phyloP scores from a whole-genome alignment of 2,329 filamentous ascomycete genomes.

The Huntiella omanensis region DNA sequence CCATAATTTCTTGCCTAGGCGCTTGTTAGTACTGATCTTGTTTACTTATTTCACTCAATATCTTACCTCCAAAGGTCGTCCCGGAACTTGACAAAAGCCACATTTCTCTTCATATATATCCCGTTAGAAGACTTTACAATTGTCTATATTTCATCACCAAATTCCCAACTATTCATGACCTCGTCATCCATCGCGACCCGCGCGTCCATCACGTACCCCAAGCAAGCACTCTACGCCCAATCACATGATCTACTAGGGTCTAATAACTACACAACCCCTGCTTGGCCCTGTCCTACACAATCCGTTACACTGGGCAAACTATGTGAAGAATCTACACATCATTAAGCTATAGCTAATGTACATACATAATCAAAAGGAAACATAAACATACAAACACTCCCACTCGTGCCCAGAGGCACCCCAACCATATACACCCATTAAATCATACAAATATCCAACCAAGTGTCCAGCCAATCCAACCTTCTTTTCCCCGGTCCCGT shows the following conservation, averaged over 20 bases:
- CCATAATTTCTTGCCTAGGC: slow-evolving; percentile 6
- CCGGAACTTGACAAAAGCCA: slow-evolving; percentile 9
- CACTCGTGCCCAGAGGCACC: too few species aligned
- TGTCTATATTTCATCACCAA: too few species aligned
- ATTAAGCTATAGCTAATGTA: not conserved
- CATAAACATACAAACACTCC: not conserved
- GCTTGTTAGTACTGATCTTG: not conserved
- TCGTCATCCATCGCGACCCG: too few species aligned
- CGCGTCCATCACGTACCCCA: too few species aligned
- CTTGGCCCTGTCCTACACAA: not conserved
- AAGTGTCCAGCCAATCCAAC: slow-evolving; percentile 67
- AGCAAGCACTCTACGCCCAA: too few species aligned
- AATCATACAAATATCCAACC: slow-evolving; percentile 69
- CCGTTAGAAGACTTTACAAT: too few species aligned
- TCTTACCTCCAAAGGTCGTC: not conserved
- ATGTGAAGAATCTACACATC: not conserved
- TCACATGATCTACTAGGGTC: too few species aligned
- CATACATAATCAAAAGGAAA: not conserved
- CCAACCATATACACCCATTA: slow-evolving; percentile 16
- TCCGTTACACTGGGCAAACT: not conserved
- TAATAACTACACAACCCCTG: too few species aligned
- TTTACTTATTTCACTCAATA: not conserved
- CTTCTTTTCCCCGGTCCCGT: slow-evolving; percentile 31
- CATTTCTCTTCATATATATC: slow-evolving; percentile 1
- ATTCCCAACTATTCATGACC: too few species aligned